A percentile compares a stretch with the other conserved stretches of the same genome.
Conservation (phyloP, 2,329 filamentous ascomycete species). For the Trichoderma polysporum region DNA sequence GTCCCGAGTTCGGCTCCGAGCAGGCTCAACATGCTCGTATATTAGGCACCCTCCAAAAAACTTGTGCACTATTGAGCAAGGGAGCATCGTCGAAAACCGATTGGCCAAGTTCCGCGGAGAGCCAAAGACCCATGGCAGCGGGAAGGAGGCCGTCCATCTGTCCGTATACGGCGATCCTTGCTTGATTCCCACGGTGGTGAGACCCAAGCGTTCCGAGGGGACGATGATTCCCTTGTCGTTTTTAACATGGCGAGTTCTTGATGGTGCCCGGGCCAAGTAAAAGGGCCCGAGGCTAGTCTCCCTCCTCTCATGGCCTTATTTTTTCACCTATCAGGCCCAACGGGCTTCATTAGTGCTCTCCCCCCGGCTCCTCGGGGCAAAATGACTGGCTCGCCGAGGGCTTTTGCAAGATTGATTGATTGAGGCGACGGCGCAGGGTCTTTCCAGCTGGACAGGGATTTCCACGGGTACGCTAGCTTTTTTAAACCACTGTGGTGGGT, state of each 20-base stretch:
- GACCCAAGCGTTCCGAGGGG: not conserved
- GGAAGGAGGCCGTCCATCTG: not conserved
- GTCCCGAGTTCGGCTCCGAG: not conserved
- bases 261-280: not conserved
- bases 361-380: constrained; percentile 1
- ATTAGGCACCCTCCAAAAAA: not conserved
- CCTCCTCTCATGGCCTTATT: not conserved
- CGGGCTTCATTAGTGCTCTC: not conserved
- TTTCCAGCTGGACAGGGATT: constrained; percentile 25
- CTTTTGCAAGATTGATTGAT: not conserved
- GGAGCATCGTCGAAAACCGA: not conserved
- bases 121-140: not conserved
- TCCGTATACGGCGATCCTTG: not conserved
- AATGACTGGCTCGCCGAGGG: not conserved
- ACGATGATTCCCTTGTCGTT: not conserved
- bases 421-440: not conserved
- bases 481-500: not conserved
- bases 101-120: not conserved
- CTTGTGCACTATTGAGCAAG: not conserved
- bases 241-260: not conserved
- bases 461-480: constrained; percentile 14
- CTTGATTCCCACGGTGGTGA: not conserved
- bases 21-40: not conserved
- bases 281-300: not conserved
- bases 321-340: not conserved